These are phyloP conservation scores for Saraca asoca DNA, from an alignment of 331 rosid genomes.

Conservation along the genomic window DNA sequence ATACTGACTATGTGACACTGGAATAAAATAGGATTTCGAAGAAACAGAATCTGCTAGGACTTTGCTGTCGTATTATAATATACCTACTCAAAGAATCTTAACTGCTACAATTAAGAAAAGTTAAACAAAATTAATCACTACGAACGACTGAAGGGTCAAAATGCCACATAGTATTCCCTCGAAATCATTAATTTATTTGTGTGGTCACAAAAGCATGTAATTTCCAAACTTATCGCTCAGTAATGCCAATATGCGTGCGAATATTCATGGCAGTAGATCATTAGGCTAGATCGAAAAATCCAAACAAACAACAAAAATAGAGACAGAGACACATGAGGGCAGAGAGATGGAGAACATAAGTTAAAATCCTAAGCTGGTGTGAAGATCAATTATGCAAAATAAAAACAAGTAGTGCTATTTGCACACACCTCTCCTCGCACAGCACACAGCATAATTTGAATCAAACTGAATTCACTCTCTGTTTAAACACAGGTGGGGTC, in stretches of 20 bases:
- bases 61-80: slow-evolving; percentile 13
- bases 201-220: slow-evolving; percentile 3
- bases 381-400: no score
- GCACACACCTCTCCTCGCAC: no score
- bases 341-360: slow-evolving; percentile 30
- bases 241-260: slow-evolving; percentile 24
- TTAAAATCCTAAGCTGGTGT: slow-evolving; percentile 9
- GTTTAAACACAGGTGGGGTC: no score
- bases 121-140: slow-evolving; percentile 22
- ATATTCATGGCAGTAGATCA: background rate
- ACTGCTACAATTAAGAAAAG: slow-evolving; percentile 19
- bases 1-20: slow-evolving; percentile 19
- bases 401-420: no score
- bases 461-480: no score
- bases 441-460: no score
- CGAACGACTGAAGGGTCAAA: slow-evolving; percentile 1
- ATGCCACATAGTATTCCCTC: slow-evolving; percentile 28
- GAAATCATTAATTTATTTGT: slow-evolving; percentile 36
- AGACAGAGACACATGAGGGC: background rate
- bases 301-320: slow-evolving; percentile 21
- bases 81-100: slow-evolving; percentile 31
- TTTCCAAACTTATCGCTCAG: slow-evolving; percentile 23
- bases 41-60: slow-evolving; percentile 37
- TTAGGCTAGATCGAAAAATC: slow-evolving; percentile 1
- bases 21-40: slow-evolving; percentile 20